phyloP scores from a whole-genome alignment of 1,284 basidiomycete genomes.

The Pisolithus thermaeus region DNA sequence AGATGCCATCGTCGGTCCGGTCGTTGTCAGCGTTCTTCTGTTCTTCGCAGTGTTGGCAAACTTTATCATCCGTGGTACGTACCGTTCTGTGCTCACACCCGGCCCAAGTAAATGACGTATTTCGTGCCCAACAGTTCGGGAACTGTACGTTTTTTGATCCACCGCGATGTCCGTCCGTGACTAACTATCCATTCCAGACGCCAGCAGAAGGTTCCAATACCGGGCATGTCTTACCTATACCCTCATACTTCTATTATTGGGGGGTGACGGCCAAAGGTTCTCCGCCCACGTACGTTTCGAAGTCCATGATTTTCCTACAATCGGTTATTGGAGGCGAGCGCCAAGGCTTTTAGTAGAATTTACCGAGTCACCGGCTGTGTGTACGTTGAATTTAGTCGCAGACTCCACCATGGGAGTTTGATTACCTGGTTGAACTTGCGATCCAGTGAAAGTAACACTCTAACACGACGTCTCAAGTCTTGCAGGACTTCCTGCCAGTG shows the following conservation, averaged over 20 bases:
- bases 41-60: slow-evolving; percentile 85
- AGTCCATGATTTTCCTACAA: no score
- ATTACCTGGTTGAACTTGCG: no score
- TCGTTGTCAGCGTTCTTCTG: slow-evolving; percentile 73
- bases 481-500: no score
- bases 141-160: slow-evolving; percentile 32
- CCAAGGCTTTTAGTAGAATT: no score
- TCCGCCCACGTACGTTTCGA: no score
- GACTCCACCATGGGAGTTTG: no score
- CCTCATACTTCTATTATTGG: slow-evolving; percentile 12
- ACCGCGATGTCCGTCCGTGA: background rate
- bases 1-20: slow-evolving; percentile 80
- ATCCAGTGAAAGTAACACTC: no score
- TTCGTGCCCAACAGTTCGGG: slow-evolving; percentile 20
- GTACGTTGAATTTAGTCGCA: no score
- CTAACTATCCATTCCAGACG: slow-evolving; percentile 10
- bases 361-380: no score
- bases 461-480: no score
- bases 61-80: slow-evolving; percentile 76
- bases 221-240: slow-evolving; percentile 24
- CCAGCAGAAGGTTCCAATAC: slow-evolving; percentile 25
- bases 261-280: background rate
- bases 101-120: background rate
- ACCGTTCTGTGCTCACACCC: slow-evolving; percentile 3
- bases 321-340: no score